Percentiles rank a stretch among this genome's conserved stretches.
Conservation (phyloP, 106 monocot species). For the Iris macrosiphon region DNA sequence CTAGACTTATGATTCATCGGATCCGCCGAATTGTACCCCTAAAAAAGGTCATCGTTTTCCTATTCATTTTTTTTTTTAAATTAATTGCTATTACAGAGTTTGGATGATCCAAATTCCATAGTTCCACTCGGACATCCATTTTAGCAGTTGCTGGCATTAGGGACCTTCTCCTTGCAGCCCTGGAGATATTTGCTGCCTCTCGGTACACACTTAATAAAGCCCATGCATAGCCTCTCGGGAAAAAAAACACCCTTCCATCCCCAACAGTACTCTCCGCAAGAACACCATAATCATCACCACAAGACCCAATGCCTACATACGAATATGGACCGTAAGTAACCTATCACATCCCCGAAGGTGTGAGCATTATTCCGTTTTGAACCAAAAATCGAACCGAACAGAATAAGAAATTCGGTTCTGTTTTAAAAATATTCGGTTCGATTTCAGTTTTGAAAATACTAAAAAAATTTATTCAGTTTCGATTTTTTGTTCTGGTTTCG, state of each 20-base stretch:
- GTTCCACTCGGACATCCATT: conserved; percentile 14
- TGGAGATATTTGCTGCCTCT: conserved; percentile 89
- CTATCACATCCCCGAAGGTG: conserved; percentile 87
- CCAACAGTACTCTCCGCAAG: conserved; percentile 77
- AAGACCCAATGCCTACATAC: conserved; percentile 82
- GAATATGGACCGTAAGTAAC: conserved; percentile 90
- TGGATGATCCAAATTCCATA: conserved; percentile 44
- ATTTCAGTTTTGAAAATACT: too few species aligned
- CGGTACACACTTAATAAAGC: conserved; percentile 92
- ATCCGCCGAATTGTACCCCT: too few species aligned
- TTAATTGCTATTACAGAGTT: too few species aligned
- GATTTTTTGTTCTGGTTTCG: too few species aligned
- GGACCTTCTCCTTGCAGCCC: conserved; percentile 37
- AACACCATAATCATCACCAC: conserved; percentile 98
- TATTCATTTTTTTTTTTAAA: too few species aligned
- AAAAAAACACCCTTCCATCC: conserved; percentile 86
- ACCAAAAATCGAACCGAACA: too few species aligned
- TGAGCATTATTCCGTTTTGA: too few species aligned
- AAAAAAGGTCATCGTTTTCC: too few species aligned
- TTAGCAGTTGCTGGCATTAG: neutral
- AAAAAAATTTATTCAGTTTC: too few species aligned
- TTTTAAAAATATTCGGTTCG: too few species aligned
- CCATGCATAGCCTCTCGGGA: conserved; percentile 92
- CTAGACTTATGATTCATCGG: too few species aligned
- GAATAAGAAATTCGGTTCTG: too few species aligned